These are phyloP conservation scores for Penicillium dipodomyicola DNA, from an alignment of 495 filamentous ascomycete species.

Conservation along the genomic window DNA sequence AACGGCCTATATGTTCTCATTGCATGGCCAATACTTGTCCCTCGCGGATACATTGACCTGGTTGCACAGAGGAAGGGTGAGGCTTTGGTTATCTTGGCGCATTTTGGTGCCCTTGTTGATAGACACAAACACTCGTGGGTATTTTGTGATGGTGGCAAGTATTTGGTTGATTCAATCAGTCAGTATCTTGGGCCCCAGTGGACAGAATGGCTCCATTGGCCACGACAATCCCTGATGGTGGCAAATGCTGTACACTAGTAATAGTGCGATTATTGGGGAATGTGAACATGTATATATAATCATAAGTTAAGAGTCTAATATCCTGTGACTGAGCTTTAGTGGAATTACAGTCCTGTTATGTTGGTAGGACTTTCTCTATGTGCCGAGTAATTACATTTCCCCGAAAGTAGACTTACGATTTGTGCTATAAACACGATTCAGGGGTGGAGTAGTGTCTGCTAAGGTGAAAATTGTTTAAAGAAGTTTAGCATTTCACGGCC, in stretches of 20 bases:
- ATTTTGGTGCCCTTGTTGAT: constrained; percentile 20
- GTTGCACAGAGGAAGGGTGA: constrained; percentile 10
- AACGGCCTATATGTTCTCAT: neutral
- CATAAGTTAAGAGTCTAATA: neutral
- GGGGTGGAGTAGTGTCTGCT: no score
- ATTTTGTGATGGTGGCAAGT: constrained; percentile 19
- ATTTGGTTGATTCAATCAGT: constrained; percentile 14
- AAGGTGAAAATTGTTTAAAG: no score
- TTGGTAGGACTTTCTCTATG: no score
- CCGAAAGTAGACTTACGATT: no score
- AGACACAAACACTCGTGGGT: constrained; percentile 13
- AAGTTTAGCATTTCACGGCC: no score
- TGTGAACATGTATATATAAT: neutral
- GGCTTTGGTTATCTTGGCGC: constrained; percentile 20
- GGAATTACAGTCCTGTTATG: neutral
- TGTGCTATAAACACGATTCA: no score
- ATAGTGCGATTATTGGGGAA: neutral
- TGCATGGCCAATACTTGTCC: constrained; percentile 19
- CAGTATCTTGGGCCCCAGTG: constrained; percentile 16
- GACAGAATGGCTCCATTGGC: constrained; percentile 20
- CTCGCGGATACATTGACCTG: constrained; percentile 17
- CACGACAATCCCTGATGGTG: neutral
- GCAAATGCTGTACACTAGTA: neutral
- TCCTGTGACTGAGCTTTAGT: neutral
- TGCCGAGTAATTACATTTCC: no score